Base-by-base conservation (phyloP, 2,329 filamentous ascomycete genomes). In the Dactylellina sp. region DNA sequence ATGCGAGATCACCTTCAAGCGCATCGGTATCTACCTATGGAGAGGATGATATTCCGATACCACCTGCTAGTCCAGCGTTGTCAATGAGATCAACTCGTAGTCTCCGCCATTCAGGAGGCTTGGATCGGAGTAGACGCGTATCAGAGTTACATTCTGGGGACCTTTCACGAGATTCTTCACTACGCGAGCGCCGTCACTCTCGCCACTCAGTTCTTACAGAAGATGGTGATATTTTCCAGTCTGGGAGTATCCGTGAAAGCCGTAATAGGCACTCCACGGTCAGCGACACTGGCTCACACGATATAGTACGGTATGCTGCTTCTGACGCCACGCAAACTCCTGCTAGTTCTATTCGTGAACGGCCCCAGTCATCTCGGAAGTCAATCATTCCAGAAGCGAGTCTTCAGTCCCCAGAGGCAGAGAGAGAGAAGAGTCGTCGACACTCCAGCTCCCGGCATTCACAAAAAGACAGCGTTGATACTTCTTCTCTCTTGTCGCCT, bases 271-370 rank as follows among this genome's bases (percentile, higher is more conserved):
- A 65, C 35, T 74, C 70, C 5, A 47, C 57, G 14, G 61, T 55
- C 40, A 72, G 68, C 25, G 70, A 74, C 37, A 24, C 55, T n/a
- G 70, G 55, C 2, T 49, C 61, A 5, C 61, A 55, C 37, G 70
- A 74, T 52, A 42, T 74, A 7, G 70, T 74, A 42, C 49, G 70
- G 28, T 74, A 74, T 57, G 70, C 70, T 5, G 49, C 70, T 32
- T 74, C 70, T 2, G 70, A 74, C 56, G 20, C 70, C 2, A 60
- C 61, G 22, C 70, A 74, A 14, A 74, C 70, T 28, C 70, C 70
- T 16, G 39, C 70, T 6, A 65, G 70, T 20, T 74, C 70, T 5
- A 57, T 65, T 14, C 56, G 70, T 16, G 70, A 74, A 16, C 49
- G 59, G 20, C 70, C 70, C 37, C 53, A 44, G 50, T 52, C 66